Conservation (phyloP, 1,139 yeast genomes). For the Blastobotrys petasosporus region DNA sequence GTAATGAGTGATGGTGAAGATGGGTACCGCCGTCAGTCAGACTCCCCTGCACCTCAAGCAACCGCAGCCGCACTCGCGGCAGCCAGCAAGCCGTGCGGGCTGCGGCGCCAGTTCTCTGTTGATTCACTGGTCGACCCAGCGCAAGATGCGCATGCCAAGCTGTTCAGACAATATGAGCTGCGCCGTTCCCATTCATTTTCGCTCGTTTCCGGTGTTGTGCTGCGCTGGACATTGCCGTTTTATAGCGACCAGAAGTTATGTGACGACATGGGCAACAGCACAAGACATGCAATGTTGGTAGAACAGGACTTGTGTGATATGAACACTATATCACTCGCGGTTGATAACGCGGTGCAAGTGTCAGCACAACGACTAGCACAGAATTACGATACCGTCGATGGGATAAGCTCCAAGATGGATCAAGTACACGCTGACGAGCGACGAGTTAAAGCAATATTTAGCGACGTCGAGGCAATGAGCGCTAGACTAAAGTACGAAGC, state of each 20-base stretch:
- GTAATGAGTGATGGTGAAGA: too few relatives aligned
- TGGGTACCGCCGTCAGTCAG: too few relatives aligned
- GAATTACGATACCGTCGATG: slow-evolving; percentile 16
- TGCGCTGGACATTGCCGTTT: slow-evolving; percentile 33
- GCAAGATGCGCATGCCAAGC: neutral
- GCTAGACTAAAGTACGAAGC: slow-evolving; percentile 80
- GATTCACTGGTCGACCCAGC: neutral
- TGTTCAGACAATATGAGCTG: slow-evolving; percentile 13
- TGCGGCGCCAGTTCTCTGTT: too few relatives aligned
- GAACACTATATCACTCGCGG: slow-evolving; percentile 7
- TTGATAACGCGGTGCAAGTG: neutral
- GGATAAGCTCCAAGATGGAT: slow-evolving; percentile 18
- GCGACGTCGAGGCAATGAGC: slow-evolving; percentile 61
- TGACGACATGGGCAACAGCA: neutral
- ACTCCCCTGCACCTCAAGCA: too few relatives aligned
- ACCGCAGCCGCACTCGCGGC: too few relatives aligned
- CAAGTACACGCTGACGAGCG: slow-evolving; percentile 19
- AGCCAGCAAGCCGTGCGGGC: too few relatives aligned
- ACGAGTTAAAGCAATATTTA: slow-evolving; percentile 44
- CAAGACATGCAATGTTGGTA: slow-evolving; percentile 8
- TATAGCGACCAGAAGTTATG: neutral
- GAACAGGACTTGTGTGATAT: slow-evolving; percentile 15
- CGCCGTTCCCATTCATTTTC: slow-evolving; percentile 39
- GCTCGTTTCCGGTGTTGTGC: slow-evolving; percentile 37
- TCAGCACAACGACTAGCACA: slow-evolving; percentile 12